Percentiles rank a stretch among this genome's conserved stretches.
phyloP scores from a whole-genome alignment of 208 protist species.

The Trypanosoma cruzi region DNA sequence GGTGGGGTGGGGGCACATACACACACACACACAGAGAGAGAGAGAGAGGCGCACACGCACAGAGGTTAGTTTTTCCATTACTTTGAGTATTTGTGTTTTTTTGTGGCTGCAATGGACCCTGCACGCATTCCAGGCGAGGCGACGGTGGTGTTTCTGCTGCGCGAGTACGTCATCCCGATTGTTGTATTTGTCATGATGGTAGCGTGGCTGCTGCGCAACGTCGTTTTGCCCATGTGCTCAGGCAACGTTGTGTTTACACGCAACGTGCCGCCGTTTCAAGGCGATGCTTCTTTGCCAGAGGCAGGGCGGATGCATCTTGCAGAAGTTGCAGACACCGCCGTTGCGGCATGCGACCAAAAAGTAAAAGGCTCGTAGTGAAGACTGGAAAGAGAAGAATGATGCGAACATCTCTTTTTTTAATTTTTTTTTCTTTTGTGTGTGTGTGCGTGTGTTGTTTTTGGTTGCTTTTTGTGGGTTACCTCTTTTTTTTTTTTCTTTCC shows the following conservation, averaged over 20 bases:
- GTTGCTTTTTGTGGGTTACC: neutral
- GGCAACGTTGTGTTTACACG: constrained; percentile 33
- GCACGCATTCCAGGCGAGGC: constrained; percentile 33
- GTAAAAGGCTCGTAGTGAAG: neutral
- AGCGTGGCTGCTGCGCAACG: constrained; percentile 45
- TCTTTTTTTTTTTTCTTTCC: neutral
- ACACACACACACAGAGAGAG: no score
- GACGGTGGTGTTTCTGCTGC: constrained; percentile 38
- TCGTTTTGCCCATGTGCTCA: constrained; percentile 47
- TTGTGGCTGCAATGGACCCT: neutral
- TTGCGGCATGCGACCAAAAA: neutral
- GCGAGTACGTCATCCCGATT: constrained; percentile 69
- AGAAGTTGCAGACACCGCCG: neutral
- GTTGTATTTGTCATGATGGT: constrained; percentile 48
- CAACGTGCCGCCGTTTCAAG: neutral
- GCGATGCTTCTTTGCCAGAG: neutral
- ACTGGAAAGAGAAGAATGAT: no score
- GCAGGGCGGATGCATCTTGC: neutral
- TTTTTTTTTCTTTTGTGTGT: constrained; percentile 19
- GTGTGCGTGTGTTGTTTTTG: neutral
- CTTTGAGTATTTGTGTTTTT: neutral
- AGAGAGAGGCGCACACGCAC: no score
- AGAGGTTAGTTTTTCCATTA: constrained; percentile 3
- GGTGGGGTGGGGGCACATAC: neutral
- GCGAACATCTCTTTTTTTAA: neutral